Evolutionary conservation across 1,284 basidiomycete species (phyloP).

Genomic region (Melampsora americana): DNA sequence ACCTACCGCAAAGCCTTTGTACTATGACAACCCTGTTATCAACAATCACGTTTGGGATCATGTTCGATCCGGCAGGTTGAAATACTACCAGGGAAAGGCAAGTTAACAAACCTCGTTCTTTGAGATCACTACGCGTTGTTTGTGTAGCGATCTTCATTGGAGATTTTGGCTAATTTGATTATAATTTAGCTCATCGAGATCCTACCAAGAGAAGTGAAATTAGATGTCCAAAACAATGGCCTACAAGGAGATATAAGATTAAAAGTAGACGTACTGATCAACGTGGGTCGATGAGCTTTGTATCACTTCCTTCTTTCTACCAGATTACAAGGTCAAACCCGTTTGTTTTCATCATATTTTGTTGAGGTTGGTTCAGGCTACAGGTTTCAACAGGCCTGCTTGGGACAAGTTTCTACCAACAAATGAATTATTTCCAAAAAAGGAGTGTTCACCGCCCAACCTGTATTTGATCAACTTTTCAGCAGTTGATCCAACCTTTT

Average conservation of each 20-base stretch:
- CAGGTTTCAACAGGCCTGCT: not conserved
- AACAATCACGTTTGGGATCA: not conserved
- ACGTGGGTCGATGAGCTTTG: no score
- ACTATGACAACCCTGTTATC: not conserved
- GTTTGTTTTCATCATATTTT: no score
- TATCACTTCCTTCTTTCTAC: no score
- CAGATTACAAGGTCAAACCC: no score
- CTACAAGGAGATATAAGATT: not conserved
- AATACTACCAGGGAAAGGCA: not conserved
- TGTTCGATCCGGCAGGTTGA: not conserved
- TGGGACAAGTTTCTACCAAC: not conserved
- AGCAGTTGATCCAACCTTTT: not conserved
- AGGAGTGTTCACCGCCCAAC: constrained; percentile 1
- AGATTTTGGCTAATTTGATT: not conserved
- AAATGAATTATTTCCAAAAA: not conserved
- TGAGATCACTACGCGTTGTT: no score
- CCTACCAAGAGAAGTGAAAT: not conserved
- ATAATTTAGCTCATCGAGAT: not conserved
- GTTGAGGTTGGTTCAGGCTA: not conserved
- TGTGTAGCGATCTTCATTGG: no score
- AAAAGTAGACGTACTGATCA: constrained; percentile 7
- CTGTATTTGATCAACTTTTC: not conserved
- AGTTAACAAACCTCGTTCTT: not conserved
- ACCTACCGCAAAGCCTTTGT: not conserved
- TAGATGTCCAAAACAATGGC: not conserved